Percentiles rank a stretch among this genome's conserved stretches.
Conservation (phyloP, 768 basidiomycete genomes). For the Suillus plorans region DNA sequence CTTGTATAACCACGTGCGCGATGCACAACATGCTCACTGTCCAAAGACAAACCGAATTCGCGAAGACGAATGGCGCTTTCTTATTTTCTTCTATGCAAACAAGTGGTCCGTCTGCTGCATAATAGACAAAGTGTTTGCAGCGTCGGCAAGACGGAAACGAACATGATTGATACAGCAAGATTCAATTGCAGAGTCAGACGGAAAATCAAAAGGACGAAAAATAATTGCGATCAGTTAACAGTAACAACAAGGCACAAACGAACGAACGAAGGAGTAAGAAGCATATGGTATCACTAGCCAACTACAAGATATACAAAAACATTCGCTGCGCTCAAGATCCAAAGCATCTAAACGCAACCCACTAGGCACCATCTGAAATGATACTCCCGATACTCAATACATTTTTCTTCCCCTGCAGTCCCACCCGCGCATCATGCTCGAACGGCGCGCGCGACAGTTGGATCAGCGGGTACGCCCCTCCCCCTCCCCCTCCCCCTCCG, state of each 20-base stretch:
- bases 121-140: neutral
- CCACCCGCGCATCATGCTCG: slow-evolving; percentile 26
- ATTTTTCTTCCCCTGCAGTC: slow-evolving; percentile 52
- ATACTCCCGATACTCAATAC: slow-evolving; percentile 70
- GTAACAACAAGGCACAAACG: neutral
- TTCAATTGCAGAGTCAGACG: neutral
- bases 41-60: neutral
- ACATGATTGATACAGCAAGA: neutral
- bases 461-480: slow-evolving; percentile 25
- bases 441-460: slow-evolving; percentile 31
- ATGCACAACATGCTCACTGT: neutral
- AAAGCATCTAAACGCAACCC: neutral
- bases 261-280: neutral
- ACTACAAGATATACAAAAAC: slow-evolving; percentile 1
- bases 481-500: slow-evolving; percentile 9
- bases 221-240: neutral
- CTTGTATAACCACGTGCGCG: no score
- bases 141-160: neutral
- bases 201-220: neutral
- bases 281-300: neutral
- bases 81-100: neutral
- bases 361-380: slow-evolving; percentile 48
- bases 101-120: neutral
- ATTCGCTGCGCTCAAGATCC: neutral
- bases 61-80: neutral